Base-by-base conservation (phyloP, 2,329 filamentous ascomycete genomes). In the Fusarium sp. region DNA sequence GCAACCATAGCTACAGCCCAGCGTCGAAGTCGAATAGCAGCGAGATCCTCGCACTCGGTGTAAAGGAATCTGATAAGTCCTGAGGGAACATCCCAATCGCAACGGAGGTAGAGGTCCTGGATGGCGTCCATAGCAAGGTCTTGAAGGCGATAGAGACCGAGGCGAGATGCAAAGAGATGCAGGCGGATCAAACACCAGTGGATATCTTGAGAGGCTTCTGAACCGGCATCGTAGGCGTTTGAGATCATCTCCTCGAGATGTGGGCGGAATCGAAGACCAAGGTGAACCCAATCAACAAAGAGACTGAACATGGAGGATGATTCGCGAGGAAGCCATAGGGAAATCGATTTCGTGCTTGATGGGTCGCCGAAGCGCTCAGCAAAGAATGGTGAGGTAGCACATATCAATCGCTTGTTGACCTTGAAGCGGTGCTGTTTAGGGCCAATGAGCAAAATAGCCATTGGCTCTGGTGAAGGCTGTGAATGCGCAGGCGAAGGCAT, bases 1-100 rank as follows among this genome's bases (percentile, higher is more conserved):
- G 86, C 85, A 16, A 87, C 81, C 85, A 89, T 88, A 61, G 87
- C 86, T 8, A 88, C 85, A 56, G 85, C 83, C 87, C 87, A 89
- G 67, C 86, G 84, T 49, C 87, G 84, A 41, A 89, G 79, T 12
- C 86, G 83, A 42, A 85, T 82, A 54, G 85, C 82, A 37, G 83
- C 80, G 28, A 81, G 75, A 14, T 83, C 76, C 51, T 86, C 83
- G 74, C 85, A 86, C 67, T 85, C 81, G n/a, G 78, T 82, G 77
- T 88, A 89, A 13, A 88, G 80, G 65, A 84, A 86, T 56, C 77
- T 76, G 58, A 89, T 77, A 49, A 89, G 82, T 26, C 78, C 78
- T 3, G 85, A 82, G 5, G 83, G 83, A 58, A 89, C 84, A 70
- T 88, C 85, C 86, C 86, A 89, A 80, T 89, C 84, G 74, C 84